Evolutionary conservation across 306 rosid species (phyloP).

Genomic region (Vigna nakashimae): DNA sequence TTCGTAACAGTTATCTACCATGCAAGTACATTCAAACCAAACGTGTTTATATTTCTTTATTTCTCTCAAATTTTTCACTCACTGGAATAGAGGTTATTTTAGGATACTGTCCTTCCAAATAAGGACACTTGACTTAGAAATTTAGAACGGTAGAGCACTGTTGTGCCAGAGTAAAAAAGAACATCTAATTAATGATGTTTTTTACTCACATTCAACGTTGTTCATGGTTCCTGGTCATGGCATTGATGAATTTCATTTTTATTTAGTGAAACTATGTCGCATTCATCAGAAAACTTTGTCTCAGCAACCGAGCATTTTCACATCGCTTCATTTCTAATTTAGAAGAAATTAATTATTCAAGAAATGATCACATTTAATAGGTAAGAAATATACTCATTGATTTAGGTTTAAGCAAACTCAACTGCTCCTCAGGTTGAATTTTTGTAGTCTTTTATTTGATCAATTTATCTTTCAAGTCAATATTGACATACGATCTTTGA

Average conservation of each 20-base stretch:
- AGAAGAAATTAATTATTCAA: background rate
- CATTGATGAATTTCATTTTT: background rate
- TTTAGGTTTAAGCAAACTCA: too few relatives aligned
- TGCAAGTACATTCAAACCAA: too few relatives aligned
- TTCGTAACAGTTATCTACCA: too few relatives aligned
- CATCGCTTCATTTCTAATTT: background rate
- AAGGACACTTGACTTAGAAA: slow-evolving; percentile 17
- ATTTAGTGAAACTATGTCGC: slow-evolving; percentile 48
- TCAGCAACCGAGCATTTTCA: slow-evolving; percentile 49
- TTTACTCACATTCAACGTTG: slow-evolving; percentile 29
- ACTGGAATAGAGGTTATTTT: too few relatives aligned
- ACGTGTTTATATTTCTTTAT: too few relatives aligned
- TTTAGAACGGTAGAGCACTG: slow-evolving; percentile 20
- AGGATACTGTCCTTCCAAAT: background rate
- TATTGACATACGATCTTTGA: too few relatives aligned
- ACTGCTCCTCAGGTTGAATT: too few relatives aligned
- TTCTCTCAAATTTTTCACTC: too few relatives aligned
- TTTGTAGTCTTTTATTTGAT: too few relatives aligned
- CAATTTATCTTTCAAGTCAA: too few relatives aligned
- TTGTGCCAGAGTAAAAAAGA: too few relatives aligned
- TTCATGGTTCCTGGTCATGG: slow-evolving; percentile 42
- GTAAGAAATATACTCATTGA: background rate
- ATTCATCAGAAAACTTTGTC: slow-evolving; percentile 48
- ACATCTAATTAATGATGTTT: too few relatives aligned
- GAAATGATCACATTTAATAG: background rate